A percentile compares a stretch with the other conserved stretches of the same genome.
Conservation (phyloP, 2,329 filamentous ascomycete genomes). For the Cladobotryum mycophilum region DNA sequence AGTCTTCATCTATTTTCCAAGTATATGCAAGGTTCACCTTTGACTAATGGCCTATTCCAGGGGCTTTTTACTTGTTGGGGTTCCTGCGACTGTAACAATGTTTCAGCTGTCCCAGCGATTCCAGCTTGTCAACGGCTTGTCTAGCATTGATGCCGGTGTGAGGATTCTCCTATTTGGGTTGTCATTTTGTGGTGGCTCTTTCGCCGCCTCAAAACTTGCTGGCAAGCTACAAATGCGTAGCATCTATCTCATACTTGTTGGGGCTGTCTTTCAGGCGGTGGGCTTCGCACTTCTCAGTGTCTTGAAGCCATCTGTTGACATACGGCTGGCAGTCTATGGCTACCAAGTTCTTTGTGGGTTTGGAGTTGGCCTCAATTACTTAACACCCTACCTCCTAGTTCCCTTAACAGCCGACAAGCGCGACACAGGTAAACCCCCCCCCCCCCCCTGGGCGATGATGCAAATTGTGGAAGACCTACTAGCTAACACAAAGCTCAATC, state of each 20-base stretch:
- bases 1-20: background rate
- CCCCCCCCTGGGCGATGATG: too few relatives aligned
- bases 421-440: background rate
- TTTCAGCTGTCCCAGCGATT: slow-evolving; percentile 17
- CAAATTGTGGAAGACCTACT: too few relatives aligned
- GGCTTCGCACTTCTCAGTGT: background rate
- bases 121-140: slow-evolving; percentile 15
- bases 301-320: background rate
- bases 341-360: slow-evolving; percentile 3
- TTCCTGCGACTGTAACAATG: slow-evolving; percentile 3
- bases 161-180: slow-evolving; percentile 14
- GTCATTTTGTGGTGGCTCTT: background rate
- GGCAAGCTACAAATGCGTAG: background rate
- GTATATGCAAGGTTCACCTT: background rate
- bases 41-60: background rate
- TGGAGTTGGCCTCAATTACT: background rate
- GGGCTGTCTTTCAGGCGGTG: background rate
- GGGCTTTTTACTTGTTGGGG: background rate
- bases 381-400: background rate
- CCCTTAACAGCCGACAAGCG: background rate
- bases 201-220: background rate
- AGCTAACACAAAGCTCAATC: too few relatives aligned
- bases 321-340: background rate
- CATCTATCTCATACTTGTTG: background rate
- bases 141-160: slow-evolving; percentile 13